Base-by-base conservation (phyloP, 2,329 filamentous ascomycete genomes). In the Ramularia collo-cygni region DNA sequence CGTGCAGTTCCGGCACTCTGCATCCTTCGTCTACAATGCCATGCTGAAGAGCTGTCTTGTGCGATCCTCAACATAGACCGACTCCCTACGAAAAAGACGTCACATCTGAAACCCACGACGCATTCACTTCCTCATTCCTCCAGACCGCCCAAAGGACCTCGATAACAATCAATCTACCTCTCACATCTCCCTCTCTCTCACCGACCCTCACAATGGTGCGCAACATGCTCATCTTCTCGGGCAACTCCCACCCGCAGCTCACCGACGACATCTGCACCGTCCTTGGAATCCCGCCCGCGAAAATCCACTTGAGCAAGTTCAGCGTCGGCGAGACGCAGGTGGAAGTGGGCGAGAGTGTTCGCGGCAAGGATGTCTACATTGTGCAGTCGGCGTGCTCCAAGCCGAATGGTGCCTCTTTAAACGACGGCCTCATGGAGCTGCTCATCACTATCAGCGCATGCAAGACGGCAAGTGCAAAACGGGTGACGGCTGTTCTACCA, bases 391-490 rank as follows among this genome's bases (percentile, higher is more conserved):
- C 50, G 16, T 52, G 50, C 50, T 51, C 48, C 26, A 35, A 37
- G 18, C 35, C 46, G 9, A 85, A 84, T 57, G 86, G 95, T 67
- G 44, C 42, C 28, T 51, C 46, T 24, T 37, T 52, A 16, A 98
- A 98, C 63, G 92, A 98, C 67, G 81, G 94, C 67, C 79, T 98
- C 51, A 84, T 98, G 70, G 92, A 98, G 62, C 80, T 96, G 35
- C 85, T 94, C 64, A 95, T 96, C 68, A 95, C 92, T 69, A 90
- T 96, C 56, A 94, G 87, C n/a, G 92, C 92, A 46, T 96, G 92
- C 78, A 94, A 95, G 68, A 83, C 85, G 9, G 88, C 88, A 54
- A 95, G 89, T 28, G 92, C 92, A 19, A 87, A 85, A 64, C 77
- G 87, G 56, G 88, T 98, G 57, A 96, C 90, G 29, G 92, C 87